phyloP scores from a whole-genome alignment of 148 eudicot genomes.

The Spergularia marina region DNA sequence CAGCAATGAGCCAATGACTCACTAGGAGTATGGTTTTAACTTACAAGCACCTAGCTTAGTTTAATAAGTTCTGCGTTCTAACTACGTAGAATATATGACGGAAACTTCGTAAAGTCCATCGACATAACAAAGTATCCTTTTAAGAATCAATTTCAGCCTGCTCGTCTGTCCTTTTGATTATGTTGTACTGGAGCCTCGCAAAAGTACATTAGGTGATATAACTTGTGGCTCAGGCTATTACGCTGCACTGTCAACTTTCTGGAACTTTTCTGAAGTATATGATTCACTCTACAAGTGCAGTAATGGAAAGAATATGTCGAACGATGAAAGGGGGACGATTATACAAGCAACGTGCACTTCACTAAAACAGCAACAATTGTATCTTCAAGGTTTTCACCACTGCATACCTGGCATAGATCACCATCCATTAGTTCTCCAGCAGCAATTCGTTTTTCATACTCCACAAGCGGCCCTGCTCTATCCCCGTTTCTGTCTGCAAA shows the following conservation, averaged over 20 bases:
- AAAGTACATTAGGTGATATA: neutral
- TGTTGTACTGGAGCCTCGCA: neutral
- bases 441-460: constrained; percentile 78
- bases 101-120: no score
- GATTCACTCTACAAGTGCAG: no score
- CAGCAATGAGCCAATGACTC: no score
- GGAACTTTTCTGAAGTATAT: no score
- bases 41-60: no score
- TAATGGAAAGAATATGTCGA: neutral
- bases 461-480: constrained; percentile 75
- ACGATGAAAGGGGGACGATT: neutral
- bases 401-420: constrained; percentile 73
- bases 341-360: neutral
- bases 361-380: neutral
- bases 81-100: no score
- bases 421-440: constrained; percentile 90
- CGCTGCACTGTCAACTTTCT: neutral
- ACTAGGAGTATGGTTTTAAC: no score
- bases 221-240: neutral
- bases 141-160: neutral
- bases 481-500: constrained; percentile 27
- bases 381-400: neutral
- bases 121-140: neutral
- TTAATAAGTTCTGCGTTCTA: no score
- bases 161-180: no score